Evolutionary conservation across 441 rosid genomes (phyloP).

Genomic region (Populus hybrid): DNA sequence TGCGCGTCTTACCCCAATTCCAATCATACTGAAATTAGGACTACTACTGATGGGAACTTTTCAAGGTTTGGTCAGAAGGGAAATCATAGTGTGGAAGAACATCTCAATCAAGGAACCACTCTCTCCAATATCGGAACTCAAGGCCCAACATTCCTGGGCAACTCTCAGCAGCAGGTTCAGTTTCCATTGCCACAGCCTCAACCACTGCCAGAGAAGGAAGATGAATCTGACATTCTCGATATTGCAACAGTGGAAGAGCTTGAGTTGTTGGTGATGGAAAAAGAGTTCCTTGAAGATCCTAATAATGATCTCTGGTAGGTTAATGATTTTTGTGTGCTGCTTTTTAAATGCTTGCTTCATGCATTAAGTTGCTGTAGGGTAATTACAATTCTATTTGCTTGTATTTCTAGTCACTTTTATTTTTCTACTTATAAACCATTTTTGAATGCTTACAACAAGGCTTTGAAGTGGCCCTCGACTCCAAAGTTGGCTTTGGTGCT

Average conservation of each 20-base stretch:
- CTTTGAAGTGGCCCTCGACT: background rate
- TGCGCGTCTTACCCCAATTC: background rate
- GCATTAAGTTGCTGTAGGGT: background rate
- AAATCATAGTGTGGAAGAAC: slow-evolving; percentile 11
- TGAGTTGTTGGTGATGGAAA: slow-evolving; percentile 4
- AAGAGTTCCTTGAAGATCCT: background rate
- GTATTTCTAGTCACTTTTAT: background rate
- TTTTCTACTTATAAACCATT: background rate
- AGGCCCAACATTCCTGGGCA: background rate
- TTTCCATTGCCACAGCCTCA: background rate
- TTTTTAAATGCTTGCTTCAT: background rate
- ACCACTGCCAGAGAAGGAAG: slow-evolving; percentile 9
- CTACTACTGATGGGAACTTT: background rate
- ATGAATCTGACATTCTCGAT: background rate
- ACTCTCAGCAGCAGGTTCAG: slow-evolving; percentile 5
- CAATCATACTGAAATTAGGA: slow-evolving; percentile 5
- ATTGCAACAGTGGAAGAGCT: slow-evolving; percentile 5
- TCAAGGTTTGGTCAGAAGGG: slow-evolving; percentile 8
- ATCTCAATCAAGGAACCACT: background rate
- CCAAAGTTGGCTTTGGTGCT: background rate
- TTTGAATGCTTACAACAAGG: background rate
- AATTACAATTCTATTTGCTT: background rate
- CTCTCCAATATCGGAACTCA: slow-evolving; percentile 6
- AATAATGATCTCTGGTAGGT: slow-evolving; percentile 14
- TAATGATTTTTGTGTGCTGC: background rate